Base-by-base conservation (phyloP, 2,329 filamentous ascomycete species). In the Diaporthe sp. region DNA sequence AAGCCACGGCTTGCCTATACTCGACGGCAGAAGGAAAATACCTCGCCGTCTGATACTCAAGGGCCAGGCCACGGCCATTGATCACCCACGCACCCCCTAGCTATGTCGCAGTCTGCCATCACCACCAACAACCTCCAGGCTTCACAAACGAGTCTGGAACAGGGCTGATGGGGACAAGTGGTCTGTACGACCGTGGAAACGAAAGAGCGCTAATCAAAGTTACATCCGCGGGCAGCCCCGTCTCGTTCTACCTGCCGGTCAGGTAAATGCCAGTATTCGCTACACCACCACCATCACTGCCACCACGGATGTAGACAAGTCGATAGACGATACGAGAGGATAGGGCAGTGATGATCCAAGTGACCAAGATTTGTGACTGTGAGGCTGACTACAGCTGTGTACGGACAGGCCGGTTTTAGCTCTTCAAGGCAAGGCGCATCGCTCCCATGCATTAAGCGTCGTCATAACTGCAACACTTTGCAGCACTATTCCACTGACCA, bases 201-300 rank as follows among this genome's bases (percentile, higher is more conserved):
- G 10, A 67, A 25, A 52, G 12, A 25, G 22, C 22, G 54, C 38
- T 33, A 33, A n/a, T 42, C 42, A 13, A 35, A 42, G 69, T 71
- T 33, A 71, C 68, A 67, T 33, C 45, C 58, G 68, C 73, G 50
- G 25, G 33, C 25, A 47, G 42, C 38, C 68, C 58, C 57, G 40
- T 66, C 40, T 52, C 58, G 40, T 74, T 35, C 50, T 50, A 66
- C 58, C 33, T 52, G 13, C 40, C 47, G 50, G 22, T 58, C 30
- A 74, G 50, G 19, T 71, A 33, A 38, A 66, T 60, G 22, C 50
- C 38, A 42, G 42, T 40, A 58, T 25, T 40, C 28, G 68, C 50
- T 57, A 71, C 68, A 67, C 40, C 73, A 70, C 40, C 68, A 45
- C 40, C 25, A 54, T n/a, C 30, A 54, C 50, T 30, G 30, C 57